Conservation (phyloP, 208 protist species). For the Leishmania tropica region DNA sequence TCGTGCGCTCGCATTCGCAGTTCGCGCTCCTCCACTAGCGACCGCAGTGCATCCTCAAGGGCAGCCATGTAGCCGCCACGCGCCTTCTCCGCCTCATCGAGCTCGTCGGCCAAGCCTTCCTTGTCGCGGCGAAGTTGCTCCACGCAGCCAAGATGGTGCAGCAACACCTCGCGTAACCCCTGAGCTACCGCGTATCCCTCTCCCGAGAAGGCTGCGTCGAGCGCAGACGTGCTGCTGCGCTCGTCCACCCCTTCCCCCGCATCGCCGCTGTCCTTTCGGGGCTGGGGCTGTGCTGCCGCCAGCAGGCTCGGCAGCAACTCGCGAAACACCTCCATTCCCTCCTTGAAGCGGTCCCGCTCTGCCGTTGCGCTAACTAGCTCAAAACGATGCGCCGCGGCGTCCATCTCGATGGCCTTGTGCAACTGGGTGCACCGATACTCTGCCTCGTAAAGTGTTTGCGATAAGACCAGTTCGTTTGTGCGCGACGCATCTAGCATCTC, state of each 20-base stretch:
- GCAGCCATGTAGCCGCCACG: slow-evolving; percentile 31
- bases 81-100: slow-evolving; percentile 37
- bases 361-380: not conserved
- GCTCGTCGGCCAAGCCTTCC: slow-evolving; percentile 41
- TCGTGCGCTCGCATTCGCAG: slow-evolving; percentile 38
- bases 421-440: slow-evolving; percentile 47
- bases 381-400: not conserved
- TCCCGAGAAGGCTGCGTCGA: not conserved
- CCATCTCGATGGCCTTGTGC: slow-evolving; percentile 1
- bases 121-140: slow-evolving; percentile 63
- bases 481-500: slow-evolving; percentile 43
- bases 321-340: slow-evolving; percentile 6
- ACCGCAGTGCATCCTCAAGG: slow-evolving; percentile 34
- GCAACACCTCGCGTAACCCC: slow-evolving; percentile 16
- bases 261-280: not conserved
- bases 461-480: slow-evolving; percentile 35
- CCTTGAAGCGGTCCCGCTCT: slow-evolving; percentile 1
- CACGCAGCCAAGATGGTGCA: slow-evolving; percentile 26
- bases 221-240: not conserved
- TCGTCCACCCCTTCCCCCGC: not conserved
- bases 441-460: slow-evolving; percentile 26
- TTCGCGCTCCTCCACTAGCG: slow-evolving; percentile 43
- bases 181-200: not conserved
- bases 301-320: slow-evolving; percentile 15
- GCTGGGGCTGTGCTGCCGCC: slow-evolving; percentile 3